phyloP scores from a whole-genome alignment of 2,329 filamentous ascomycete genomes.

The Hawksworthiomyces lignivorus region DNA sequence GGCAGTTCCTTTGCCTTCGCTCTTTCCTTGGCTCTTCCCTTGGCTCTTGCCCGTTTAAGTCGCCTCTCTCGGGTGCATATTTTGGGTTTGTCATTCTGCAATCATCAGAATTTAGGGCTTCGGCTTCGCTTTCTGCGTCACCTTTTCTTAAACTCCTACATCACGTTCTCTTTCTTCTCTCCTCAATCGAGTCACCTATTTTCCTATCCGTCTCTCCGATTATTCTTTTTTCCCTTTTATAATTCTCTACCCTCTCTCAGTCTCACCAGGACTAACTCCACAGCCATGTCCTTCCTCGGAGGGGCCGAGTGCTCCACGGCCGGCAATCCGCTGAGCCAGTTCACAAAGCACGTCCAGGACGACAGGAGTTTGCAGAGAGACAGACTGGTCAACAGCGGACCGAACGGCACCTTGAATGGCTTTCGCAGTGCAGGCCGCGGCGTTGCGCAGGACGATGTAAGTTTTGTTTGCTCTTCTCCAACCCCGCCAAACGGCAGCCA shows the following conservation, averaged over 20 bases:
- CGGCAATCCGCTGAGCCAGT: conserved; percentile 92
- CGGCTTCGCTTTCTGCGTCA: no score
- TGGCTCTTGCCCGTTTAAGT: no score
- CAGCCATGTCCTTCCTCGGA: conserved; percentile 93
- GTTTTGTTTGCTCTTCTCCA: conserved; percentile 13
- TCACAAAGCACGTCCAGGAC: conserved; percentile 93
- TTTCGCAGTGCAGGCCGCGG: conserved; percentile 67
- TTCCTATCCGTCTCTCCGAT: background rate
- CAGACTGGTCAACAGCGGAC: conserved; percentile 68
- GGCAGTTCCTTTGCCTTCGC: background rate
- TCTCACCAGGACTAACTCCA: no score
- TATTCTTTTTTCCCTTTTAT: no score
- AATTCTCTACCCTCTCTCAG: no score
- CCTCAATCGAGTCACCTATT: background rate
- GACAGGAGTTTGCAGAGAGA: conserved; percentile 93
- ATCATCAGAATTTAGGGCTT: no score
- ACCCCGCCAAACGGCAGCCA: no score
- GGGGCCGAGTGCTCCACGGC: conserved; percentile 95
- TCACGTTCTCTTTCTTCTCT: background rate
- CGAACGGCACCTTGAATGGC: conserved; percentile 62
- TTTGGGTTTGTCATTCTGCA: no score
- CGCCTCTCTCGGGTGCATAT: no score
- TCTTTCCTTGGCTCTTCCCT: no score
- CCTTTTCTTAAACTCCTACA: no score
- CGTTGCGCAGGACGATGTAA: conserved; percentile 65